Evolutionary conservation across 2,329 filamentous ascomycete species (phyloP).

Genomic region (Penicillium sp.): DNA sequence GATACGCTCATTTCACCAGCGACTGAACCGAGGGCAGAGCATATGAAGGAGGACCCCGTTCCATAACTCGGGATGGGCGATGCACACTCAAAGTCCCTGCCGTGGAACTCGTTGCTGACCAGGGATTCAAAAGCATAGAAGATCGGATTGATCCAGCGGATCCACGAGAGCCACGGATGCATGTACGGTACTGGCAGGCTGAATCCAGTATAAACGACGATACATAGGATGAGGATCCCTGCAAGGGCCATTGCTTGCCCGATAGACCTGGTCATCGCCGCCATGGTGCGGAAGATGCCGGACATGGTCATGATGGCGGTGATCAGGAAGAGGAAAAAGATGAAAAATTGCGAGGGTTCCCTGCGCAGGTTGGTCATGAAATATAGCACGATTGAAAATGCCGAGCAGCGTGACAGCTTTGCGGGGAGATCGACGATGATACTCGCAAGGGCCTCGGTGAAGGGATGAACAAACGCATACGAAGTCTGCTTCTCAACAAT

Average conservation of each 20-base stretch:
- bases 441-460: constrained; percentile 20
- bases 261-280: constrained; percentile 41
- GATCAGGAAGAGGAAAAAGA: constrained; percentile 58
- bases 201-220: constrained; percentile 44
- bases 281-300: constrained; percentile 56
- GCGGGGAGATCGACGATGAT: constrained; percentile 19
- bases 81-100: constrained; percentile 27
- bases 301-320: constrained; percentile 57
- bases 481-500: constrained; percentile 22
- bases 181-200: constrained; percentile 48
- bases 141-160: constrained; percentile 39
- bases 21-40: constrained; percentile 61
- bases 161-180: constrained; percentile 57
- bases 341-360: constrained; percentile 60
- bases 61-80: constrained; percentile 24
- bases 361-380: constrained; percentile 61
- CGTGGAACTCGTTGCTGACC: constrained; percentile 39
- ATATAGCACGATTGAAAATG: constrained; percentile 50
- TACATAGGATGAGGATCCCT: constrained; percentile 35
- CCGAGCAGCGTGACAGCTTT: constrained; percentile 13
- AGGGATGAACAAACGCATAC: constrained; percentile 23
- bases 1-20: constrained; percentile 58
- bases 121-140: constrained; percentile 38
- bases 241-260: constrained; percentile 60
- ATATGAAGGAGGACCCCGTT: constrained; percentile 43